phyloP scores from a whole-genome alignment of 352 stramenopile genomes.

The Nothophytophthora sp. region DNA sequence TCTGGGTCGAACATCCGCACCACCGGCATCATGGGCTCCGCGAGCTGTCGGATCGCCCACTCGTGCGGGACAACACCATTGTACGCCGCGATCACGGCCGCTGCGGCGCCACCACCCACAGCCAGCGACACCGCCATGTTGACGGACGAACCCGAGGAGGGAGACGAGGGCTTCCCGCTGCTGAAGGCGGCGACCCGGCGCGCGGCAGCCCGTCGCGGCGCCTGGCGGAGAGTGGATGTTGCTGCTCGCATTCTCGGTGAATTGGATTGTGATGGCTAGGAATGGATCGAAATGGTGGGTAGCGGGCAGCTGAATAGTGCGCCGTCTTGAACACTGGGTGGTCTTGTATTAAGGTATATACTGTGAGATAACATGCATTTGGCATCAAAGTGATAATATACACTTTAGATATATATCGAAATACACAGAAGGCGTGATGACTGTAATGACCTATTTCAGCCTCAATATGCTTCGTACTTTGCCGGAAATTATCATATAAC shows the following conservation, averaged over 20 bases:
- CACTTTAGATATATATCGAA: too few relatives aligned
- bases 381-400: too few relatives aligned
- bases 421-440: too few relatives aligned
- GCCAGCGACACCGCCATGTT: conserved; percentile 36
- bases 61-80: conserved; percentile 77
- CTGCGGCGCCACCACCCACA: conserved; percentile 48
- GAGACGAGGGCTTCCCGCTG: not conserved
- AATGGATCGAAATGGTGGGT: not conserved
- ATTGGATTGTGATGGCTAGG: conserved; percentile 18
- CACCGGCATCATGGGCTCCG: conserved; percentile 81
- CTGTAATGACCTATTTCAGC: too few relatives aligned
- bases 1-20: conserved; percentile 84
- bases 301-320: too few relatives aligned
- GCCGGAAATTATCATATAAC: too few relatives aligned
- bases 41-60: conserved; percentile 70
- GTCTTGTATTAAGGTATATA: too few relatives aligned
- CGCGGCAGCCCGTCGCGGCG: conserved; percentile 1
- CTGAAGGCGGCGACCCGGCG: conserved; percentile 17
- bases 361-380: too few relatives aligned
- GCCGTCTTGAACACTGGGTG: too few relatives aligned
- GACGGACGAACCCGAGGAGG: conserved; percentile 9
- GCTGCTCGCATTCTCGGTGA: conserved; percentile 19
- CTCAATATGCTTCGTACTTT: too few relatives aligned
- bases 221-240: conserved; percentile 2
- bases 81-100: conserved; percentile 55